These are phyloP conservation scores for Thuidium tamariscinum DNA, from an alignment of 225 moss, liverwort and hornwort genomes.

Conservation along the genomic window DNA sequence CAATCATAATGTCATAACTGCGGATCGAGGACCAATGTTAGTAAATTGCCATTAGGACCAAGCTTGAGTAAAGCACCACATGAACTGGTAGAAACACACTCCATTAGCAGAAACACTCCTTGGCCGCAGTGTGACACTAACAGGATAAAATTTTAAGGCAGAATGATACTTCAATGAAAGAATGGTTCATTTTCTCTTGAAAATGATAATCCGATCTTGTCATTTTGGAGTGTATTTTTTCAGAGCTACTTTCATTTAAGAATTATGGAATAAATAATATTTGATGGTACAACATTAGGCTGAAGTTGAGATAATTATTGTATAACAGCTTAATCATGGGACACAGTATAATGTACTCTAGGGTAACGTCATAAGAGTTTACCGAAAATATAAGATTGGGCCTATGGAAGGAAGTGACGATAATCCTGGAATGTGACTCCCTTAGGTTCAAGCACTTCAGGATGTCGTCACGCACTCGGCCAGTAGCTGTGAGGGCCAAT, in stretches of 20 bases:
- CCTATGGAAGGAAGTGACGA: conserved; percentile 45
- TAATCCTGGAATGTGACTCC: no score
- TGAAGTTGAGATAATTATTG: neutral
- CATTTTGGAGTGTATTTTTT: neutral
- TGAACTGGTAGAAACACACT: neutral
- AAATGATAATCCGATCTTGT: neutral
- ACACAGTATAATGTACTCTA: neutral
- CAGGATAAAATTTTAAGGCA: neutral
- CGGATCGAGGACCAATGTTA: neutral
- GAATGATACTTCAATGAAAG: neutral
- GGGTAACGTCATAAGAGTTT: neutral
- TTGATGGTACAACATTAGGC: neutral
- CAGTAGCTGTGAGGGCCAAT: conserved; percentile 58
- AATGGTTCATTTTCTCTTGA: neutral
- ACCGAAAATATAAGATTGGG: conserved; percentile 48
- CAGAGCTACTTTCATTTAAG: neutral
- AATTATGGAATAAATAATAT: neutral
- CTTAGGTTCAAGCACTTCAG: conserved; percentile 25
- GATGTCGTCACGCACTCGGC: conserved; percentile 37
- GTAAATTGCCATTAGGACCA: neutral
- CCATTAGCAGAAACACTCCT: no score
- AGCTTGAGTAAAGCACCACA: neutral
- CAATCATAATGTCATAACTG: neutral
- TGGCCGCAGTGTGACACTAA: neutral
- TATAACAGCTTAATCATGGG: neutral